Evolutionary conservation across 1,284 basidiomycete genomes (phyloP).

Genomic region (Termitomyces sp.): DNA sequence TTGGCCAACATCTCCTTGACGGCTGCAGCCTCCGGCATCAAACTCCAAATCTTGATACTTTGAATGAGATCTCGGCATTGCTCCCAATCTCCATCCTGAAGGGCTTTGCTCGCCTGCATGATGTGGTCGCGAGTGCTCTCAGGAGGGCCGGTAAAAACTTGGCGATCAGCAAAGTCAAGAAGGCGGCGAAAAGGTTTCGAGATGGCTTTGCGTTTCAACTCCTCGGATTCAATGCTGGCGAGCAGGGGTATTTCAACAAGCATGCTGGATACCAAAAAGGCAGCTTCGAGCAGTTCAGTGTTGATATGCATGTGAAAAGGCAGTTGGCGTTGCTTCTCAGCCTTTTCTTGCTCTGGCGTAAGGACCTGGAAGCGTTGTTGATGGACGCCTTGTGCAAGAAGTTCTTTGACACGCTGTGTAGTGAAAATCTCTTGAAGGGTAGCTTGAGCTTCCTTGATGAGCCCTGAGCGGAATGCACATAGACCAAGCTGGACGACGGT

Average conservation of each 20-base stretch:
- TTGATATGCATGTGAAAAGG: slow-evolving; percentile 99
- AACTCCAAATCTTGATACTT: slow-evolving; percentile 96
- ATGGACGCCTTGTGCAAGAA: slow-evolving; percentile 95
- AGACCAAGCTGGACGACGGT: slow-evolving; percentile 96
- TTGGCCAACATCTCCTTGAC: slow-evolving; percentile 94
- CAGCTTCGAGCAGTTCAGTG: slow-evolving; percentile 94
- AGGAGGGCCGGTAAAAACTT: slow-evolving; percentile 97
- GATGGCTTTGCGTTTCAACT: slow-evolving; percentile 86
- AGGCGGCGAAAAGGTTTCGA: slow-evolving; percentile 95
- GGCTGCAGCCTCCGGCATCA: slow-evolving; percentile 86
- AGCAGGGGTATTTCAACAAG: slow-evolving; percentile 95
- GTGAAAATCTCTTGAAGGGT: slow-evolving; percentile 96
- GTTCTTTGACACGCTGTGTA: slow-evolving; percentile 94
- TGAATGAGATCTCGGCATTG: slow-evolving; percentile 89
- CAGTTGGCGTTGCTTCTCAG: slow-evolving; percentile 92
- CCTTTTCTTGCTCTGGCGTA: slow-evolving; percentile 93
- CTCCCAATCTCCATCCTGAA: slow-evolving; percentile 98
- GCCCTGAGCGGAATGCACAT: slow-evolving; percentile 92
- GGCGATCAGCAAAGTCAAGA: slow-evolving; percentile 95
- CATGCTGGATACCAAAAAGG: slow-evolving; percentile 98
- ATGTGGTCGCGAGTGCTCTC: slow-evolving; percentile 99
- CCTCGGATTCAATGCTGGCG: slow-evolving; percentile 91
- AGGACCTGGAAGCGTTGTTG: slow-evolving; percentile 86
- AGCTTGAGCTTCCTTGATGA: slow-evolving; percentile 91
- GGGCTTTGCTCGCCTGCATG: slow-evolving; percentile 97